Conservation (phyloP, 139 green algal species). For the Chlorella ohadii region DNA sequence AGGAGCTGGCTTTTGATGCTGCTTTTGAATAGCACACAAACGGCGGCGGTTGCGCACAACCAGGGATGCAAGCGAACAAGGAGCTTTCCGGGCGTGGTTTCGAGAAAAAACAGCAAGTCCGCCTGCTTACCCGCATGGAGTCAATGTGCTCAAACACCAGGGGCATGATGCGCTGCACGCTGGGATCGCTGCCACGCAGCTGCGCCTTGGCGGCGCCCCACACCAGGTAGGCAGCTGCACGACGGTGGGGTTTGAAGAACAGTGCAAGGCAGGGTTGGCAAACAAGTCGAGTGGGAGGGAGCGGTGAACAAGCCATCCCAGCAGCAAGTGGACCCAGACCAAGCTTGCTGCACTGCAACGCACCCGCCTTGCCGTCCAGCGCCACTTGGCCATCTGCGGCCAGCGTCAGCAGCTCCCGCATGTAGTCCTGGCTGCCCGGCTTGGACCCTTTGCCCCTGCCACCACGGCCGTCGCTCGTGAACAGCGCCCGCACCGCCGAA, state of each 20-base stretch:
- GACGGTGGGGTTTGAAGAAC: no score
- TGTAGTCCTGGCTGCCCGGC: not conserved
- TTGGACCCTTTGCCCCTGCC: not conserved
- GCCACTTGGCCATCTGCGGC: not conserved
- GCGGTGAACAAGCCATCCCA: no score
- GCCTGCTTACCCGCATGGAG: not conserved
- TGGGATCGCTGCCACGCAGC: not conserved
- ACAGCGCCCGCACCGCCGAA: not conserved
- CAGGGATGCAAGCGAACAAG: no score
- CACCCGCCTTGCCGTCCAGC: slow-evolving; percentile 11
- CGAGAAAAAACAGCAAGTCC: no score
- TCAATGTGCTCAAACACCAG: not conserved
- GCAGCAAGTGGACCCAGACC: no score
- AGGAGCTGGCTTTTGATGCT: no score
- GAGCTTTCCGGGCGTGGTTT: no score
- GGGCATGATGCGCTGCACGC: not conserved
- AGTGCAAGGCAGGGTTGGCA: no score
- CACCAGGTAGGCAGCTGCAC: slow-evolving; percentile 11
- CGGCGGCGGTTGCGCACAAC: no score
- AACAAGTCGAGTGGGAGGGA: no score
- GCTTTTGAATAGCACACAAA: not conserved
- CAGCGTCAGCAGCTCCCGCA: not conserved
- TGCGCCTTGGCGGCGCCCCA: not conserved
- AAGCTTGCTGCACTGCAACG: no score
- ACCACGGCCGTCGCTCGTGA: not conserved